Percentiles rank a stretch among this genome's conserved stretches.
These are phyloP conservation scores for Ascochyta lentis DNA, from an alignment of 2,329 filamentous ascomycete species.

Conservation along the genomic window DNA sequence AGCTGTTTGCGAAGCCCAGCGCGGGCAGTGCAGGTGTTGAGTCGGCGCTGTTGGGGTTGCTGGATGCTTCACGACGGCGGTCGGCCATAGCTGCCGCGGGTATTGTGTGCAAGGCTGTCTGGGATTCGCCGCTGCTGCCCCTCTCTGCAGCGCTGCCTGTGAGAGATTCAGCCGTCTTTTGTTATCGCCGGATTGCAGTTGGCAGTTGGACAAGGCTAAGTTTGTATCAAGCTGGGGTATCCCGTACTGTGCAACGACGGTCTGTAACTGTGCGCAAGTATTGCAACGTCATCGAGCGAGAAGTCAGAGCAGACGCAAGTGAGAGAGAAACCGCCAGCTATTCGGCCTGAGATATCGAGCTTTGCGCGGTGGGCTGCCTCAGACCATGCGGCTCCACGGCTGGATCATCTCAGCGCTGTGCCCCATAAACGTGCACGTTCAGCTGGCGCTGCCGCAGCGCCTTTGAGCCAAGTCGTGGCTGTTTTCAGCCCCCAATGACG, in stretches of 20 bases:
- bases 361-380: conserved; percentile 2
- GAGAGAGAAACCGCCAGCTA: not conserved
- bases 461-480: conserved; percentile 7
- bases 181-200: conserved; percentile 8
- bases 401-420: conserved; percentile 12
- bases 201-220: not conserved
- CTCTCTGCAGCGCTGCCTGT: conserved; percentile 8
- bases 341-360: not conserved
- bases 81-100: conserved; percentile 37
- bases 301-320: not conserved
- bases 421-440: conserved; percentile 6
- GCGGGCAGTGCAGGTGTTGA: conserved; percentile 37
- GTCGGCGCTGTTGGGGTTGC: conserved; percentile 36
- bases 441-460: conserved; percentile 10
- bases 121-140: conserved; percentile 10
- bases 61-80: conserved; percentile 35
- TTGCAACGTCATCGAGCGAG: conserved; percentile 7
- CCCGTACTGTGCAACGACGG: conserved; percentile 7
- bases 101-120: conserved; percentile 6
- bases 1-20: conserved; percentile 34
- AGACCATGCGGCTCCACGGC: conserved; percentile 5
- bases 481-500: conserved; percentile 4
- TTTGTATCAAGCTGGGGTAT: not conserved
- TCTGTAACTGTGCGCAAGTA: not conserved
- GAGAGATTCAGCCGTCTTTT: conserved; percentile 12